Base-by-base conservation (phyloP, 768 basidiomycete genomes). In the Kwoniella sp. region DNA sequence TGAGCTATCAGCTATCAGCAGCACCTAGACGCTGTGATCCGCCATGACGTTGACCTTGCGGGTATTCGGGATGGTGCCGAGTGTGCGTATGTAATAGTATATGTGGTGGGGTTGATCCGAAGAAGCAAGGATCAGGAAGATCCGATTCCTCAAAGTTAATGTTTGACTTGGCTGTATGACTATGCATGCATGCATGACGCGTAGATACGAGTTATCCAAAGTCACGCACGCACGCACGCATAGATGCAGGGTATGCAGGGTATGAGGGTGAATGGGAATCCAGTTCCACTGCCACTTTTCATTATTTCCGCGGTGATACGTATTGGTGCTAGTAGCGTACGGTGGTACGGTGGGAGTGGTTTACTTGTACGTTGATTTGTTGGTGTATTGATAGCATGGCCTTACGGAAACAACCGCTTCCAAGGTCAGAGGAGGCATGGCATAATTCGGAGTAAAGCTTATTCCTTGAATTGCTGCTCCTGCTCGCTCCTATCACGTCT, bases 361-460 rank as follows among this genome's bases (percentile, higher is more conserved):
- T 45, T 45, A 45, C 34, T 37, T 37, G 34, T 5, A 7, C 34
- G 34, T 37, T 37, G 34, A 37, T 37, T 37, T 37, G 34, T 37
- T 7, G 41, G 4, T 9, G 9, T 45, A 20, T 17, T 45, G 20
- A 37, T 13, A 13, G 7, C 13, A 37, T 45, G 41, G 41, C n/a
- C n/a, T 45, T 45, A 45, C 41, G 41, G 41, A 45, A 45, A 45
- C 41, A 45, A 45, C 41, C 41, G 41, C 41, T 45, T 45, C 41
- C 8, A 45, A 45, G n/a, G n/a, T n/a, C n/a, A n/a, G 13, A 31
- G 50, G n/a, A 51, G 31, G n/a, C 25, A 55, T 30, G 54, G 30
- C n/a, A 29, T 28, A 55, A 55, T 55, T 55, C 28, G 30, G n/a
- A 22, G 25, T 55, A 31, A 55, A 55, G 31, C 54, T 55, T 31